phyloP scores from a whole-genome alignment of 2,329 filamentous ascomycete genomes.

The Leptographium wingfieldii region DNA sequence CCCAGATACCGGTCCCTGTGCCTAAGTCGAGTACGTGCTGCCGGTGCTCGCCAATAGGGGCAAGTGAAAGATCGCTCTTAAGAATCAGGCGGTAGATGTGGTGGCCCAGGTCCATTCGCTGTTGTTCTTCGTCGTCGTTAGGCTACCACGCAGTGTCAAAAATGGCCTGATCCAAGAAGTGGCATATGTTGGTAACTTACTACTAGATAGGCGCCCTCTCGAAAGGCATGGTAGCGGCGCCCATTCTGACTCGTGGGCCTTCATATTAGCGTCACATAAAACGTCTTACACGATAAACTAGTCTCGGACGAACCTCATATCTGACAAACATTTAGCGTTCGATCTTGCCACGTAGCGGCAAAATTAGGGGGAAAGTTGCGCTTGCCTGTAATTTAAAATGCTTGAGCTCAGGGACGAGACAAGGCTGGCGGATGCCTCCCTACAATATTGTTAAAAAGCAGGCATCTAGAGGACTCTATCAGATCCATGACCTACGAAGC shows the following conservation, averaged over 20 bases:
- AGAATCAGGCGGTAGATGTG: slow-evolving; percentile 33
- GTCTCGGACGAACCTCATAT: background rate
- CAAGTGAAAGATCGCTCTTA: slow-evolving; percentile 26
- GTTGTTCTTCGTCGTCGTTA: slow-evolving; percentile 5
- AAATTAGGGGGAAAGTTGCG: too few species aligned
- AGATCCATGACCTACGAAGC: background rate
- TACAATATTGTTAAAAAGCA: background rate
- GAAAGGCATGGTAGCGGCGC: slow-evolving; percentile 2
- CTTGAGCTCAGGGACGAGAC: background rate
- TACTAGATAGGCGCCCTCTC: background rate
- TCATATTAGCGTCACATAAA: background rate
- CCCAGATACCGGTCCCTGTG: slow-evolving; percentile 49
- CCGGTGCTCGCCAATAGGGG: slow-evolving; percentile 29
- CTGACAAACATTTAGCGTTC: background rate
- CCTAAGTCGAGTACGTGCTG: slow-evolving; percentile 30
- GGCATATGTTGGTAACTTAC: background rate
- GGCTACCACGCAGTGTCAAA: background rate
- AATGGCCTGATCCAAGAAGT: too few species aligned
- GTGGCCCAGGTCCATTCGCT: slow-evolving; percentile 25
- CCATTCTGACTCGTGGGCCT: background rate
- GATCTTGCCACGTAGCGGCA: too few species aligned
- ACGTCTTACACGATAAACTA: too few species aligned
- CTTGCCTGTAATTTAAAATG: slow-evolving; percentile 1
- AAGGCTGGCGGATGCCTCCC: background rate
- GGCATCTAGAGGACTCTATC: background rate